phyloP scores from a whole-genome alignment of 2,329 filamentous ascomycete species.

The Mycosphaerelloides madeirae region DNA sequence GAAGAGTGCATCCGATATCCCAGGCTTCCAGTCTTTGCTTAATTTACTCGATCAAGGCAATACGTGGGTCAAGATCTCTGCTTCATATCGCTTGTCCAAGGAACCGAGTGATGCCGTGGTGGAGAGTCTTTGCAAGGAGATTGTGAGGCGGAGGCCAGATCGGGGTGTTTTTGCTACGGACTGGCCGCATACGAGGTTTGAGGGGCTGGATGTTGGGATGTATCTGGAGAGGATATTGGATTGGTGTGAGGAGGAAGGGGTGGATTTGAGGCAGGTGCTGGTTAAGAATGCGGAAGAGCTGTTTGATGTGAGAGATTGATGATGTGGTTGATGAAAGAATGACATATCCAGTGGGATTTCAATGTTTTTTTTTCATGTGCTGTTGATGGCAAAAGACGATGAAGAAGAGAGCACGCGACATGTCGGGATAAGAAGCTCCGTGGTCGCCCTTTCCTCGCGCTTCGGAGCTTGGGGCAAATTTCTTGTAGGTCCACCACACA shows the following conservation, averaged over 20 bases:
- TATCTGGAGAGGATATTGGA: slow-evolving; percentile 53
- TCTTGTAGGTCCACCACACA: too few relatives aligned
- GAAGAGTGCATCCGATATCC: slow-evolving; percentile 38
- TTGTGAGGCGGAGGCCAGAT: slow-evolving; percentile 43
- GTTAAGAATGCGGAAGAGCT: slow-evolving; percentile 53
- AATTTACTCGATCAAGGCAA: slow-evolving; percentile 44
- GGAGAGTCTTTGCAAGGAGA: slow-evolving; percentile 45
- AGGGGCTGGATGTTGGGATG: slow-evolving; percentile 51
- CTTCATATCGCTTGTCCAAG: slow-evolving; percentile 52
- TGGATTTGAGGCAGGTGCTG: slow-evolving; percentile 50
- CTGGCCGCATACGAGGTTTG: slow-evolving; percentile 61
- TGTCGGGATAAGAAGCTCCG: too few relatives aligned
- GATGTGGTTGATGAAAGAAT: neutral
- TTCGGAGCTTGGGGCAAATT: too few relatives aligned
- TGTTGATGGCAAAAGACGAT: too few relatives aligned
- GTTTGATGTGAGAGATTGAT: slow-evolving; percentile 21
- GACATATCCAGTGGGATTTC: too few relatives aligned
- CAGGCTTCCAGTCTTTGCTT: slow-evolving; percentile 49
- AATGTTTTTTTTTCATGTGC: too few relatives aligned
- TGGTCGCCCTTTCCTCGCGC: too few relatives aligned
- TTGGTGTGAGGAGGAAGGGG: slow-evolving; percentile 47
- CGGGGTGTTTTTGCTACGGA: slow-evolving; percentile 57
- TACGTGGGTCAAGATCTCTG: slow-evolving; percentile 57
- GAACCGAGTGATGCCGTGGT: slow-evolving; percentile 29
- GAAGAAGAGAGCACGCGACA: too few relatives aligned